Evolutionary conservation across 75 land plant genomes (phyloP).

Genomic region (Ceratopteris richardii): DNA sequence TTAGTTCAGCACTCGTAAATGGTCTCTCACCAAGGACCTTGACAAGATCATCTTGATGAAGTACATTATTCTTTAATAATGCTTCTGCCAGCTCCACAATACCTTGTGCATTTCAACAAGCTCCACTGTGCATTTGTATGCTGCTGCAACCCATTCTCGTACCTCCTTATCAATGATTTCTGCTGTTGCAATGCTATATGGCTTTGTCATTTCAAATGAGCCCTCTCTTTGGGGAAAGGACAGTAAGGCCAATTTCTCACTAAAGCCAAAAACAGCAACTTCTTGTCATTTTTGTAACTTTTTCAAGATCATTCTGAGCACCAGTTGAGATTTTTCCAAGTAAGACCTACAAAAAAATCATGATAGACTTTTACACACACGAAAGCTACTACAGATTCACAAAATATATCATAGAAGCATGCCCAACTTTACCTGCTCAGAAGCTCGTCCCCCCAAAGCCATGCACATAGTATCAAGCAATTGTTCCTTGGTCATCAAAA

Average conservation of each 20-base stretch:
- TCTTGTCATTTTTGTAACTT: conserved; percentile 98
- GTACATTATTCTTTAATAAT: conserved; percentile 78
- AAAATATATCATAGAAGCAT: not conserved
- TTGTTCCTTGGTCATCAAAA: conserved; percentile 95
- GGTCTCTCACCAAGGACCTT: conserved; percentile 79
- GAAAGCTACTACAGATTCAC: not conserved
- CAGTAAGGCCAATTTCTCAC: conserved; percentile 91
- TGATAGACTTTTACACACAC: no score
- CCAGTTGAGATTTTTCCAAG: conserved; percentile 94
- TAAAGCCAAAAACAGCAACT: conserved; percentile 96
- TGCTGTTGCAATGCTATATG: conserved; percentile 88
- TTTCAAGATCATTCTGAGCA: conserved; percentile 97
- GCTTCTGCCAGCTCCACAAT: conserved; percentile 80
- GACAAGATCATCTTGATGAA: conserved; percentile 80
- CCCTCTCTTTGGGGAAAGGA: conserved; percentile 89
- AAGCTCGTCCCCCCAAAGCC: conserved; percentile 95
- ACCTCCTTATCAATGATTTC: conserved; percentile 83
- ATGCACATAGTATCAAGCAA: conserved; percentile 95
- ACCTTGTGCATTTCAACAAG: conserved; percentile 63
- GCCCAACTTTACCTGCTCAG: conserved; percentile 73
- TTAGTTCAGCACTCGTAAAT: conserved; percentile 51
- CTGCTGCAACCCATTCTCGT: conserved; percentile 72
- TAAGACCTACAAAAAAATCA: conserved; percentile 53
- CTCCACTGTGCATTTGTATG: conserved; percentile 58
- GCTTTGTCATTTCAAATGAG: conserved; percentile 80